These are phyloP conservation scores for Fusarium protoensiforme DNA, from an alignment of 2,329 filamentous ascomycete genomes.

Conservation along the genomic window DNA sequence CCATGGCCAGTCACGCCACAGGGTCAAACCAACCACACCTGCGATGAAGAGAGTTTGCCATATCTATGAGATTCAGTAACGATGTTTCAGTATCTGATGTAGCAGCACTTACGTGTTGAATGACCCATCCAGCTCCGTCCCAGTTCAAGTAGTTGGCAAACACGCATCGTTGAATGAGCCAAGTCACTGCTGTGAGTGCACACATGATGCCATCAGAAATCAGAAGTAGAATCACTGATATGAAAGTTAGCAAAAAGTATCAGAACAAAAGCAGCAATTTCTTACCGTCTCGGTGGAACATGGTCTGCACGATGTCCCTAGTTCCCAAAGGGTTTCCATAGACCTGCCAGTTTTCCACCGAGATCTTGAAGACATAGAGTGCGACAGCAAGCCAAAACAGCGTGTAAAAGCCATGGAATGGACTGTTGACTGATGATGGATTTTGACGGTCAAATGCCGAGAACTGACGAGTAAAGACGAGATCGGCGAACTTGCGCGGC, in stretches of 20 bases:
- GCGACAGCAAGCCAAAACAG: slow-evolving; percentile 80
- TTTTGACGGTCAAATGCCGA: slow-evolving; percentile 82
- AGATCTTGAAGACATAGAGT: slow-evolving; percentile 74
- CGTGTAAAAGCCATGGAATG: slow-evolving; percentile 83
- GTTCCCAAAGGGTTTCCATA: slow-evolving; percentile 76
- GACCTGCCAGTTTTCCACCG: slow-evolving; percentile 73
- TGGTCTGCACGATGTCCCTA: slow-evolving; percentile 77
- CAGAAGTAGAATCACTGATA: slow-evolving; percentile 61
- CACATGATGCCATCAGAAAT: slow-evolving; percentile 78
- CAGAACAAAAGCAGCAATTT: neutral
- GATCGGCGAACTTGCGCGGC: slow-evolving; percentile 52
- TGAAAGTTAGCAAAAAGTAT: slow-evolving; percentile 6
- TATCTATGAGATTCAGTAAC: slow-evolving; percentile 52
- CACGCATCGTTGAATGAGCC: slow-evolving; percentile 72
- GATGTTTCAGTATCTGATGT: neutral
- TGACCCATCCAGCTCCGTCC: slow-evolving; percentile 76
- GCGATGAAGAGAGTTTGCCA: slow-evolving; percentile 77
- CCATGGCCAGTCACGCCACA: slow-evolving; percentile 83
- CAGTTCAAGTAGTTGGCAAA: slow-evolving; percentile 71
- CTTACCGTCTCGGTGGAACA: slow-evolving; percentile 65
- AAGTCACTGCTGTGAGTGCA: slow-evolving; percentile 71
- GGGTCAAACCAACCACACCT: slow-evolving; percentile 71
- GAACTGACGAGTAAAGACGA: slow-evolving; percentile 79
- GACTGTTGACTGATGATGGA: slow-evolving; percentile 69
- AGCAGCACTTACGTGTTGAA: slow-evolving; percentile 68